Conservation (phyloP, 768 basidiomycete species). For the Phlebiopsis gigantea region DNA sequence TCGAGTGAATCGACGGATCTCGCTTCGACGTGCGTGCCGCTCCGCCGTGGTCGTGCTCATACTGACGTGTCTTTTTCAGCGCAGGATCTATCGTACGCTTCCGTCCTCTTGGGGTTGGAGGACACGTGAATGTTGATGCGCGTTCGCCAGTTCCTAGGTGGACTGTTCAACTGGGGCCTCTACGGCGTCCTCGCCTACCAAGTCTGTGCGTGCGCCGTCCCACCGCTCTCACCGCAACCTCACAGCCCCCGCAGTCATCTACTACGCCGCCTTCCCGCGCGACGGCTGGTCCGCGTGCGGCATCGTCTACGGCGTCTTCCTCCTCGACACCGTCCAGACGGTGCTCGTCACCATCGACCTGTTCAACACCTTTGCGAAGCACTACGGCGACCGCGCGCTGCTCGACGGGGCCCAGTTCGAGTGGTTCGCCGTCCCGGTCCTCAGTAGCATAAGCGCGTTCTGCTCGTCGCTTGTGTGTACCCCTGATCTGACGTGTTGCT, state of each 20-base stretch:
- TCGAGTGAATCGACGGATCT: too few species aligned
- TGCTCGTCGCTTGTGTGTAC: background rate
- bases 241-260: background rate
- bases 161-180: slow-evolving; percentile 24
- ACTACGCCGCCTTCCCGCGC: slow-evolving; percentile 12
- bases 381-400: slow-evolving; percentile 17
- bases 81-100: background rate
- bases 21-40: too few species aligned
- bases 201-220: slow-evolving; percentile 9
- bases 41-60: background rate
- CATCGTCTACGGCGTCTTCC: slow-evolving; percentile 12
- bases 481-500: background rate
- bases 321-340: slow-evolving; percentile 14
- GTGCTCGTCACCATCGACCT: slow-evolving; percentile 17
- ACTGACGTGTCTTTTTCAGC: background rate
- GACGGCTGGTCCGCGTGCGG: background rate
- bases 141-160: slow-evolving; percentile 5
- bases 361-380: slow-evolving; percentile 21
- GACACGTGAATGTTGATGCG: background rate
- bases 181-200: slow-evolving; percentile 15
- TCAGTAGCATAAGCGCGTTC: background rate
- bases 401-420: background rate
- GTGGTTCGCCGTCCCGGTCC: background rate
- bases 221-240: background rate
- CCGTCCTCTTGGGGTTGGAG: too few species aligned